Conservation (phyloP, 2,329 filamentous ascomycete genomes). For the Cladosporium sp. region DNA sequence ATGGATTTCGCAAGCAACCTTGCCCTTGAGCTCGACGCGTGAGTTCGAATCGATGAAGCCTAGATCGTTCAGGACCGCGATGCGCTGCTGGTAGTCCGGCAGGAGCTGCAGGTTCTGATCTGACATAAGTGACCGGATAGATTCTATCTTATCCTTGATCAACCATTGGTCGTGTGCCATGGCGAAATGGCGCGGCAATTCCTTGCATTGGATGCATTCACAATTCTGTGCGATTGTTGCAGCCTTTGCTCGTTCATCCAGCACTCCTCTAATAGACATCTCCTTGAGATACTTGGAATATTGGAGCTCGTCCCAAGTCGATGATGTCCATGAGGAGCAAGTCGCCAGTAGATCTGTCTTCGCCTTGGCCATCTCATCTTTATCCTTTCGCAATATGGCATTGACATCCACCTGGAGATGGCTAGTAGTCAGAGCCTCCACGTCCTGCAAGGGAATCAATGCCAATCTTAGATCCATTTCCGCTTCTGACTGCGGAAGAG, state of each 20-base stretch:
- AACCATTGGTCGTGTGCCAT: constrained; percentile 98
- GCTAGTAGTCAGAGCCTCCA: constrained; percentile 80
- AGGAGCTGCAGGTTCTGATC: constrained; percentile 95
- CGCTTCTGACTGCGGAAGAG: constrained; percentile 61
- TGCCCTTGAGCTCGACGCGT: constrained; percentile 92
- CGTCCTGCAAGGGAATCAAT: constrained; percentile 68
- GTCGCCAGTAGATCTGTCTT: constrained; percentile 66
- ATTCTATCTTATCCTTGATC: constrained; percentile 87
- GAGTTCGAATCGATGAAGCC: constrained; percentile 84
- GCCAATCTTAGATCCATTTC: constrained; percentile 65
- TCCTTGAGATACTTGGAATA: constrained; percentile 73
- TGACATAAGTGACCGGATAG: constrained; percentile 83
- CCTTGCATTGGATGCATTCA: constrained; percentile 64
- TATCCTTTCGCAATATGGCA: constrained; percentile 35
- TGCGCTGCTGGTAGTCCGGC: constrained; percentile 93
- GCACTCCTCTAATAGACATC: constrained; percentile 72
- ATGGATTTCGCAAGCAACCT: constrained; percentile 97
- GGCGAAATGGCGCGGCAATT: constrained; percentile 88
- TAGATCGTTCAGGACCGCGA: constrained; percentile 85
- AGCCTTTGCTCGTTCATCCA: constrained; percentile 65
- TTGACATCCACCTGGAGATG: constrained; percentile 39
- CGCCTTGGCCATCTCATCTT: constrained; percentile 54
- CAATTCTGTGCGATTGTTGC: constrained; percentile 60
- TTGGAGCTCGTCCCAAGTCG: constrained; percentile 80
- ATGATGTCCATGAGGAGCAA: constrained; percentile 68